These are phyloP conservation scores for Podospora didyma DNA, from an alignment of 495 filamentous ascomycete genomes.

Conservation along the genomic window DNA sequence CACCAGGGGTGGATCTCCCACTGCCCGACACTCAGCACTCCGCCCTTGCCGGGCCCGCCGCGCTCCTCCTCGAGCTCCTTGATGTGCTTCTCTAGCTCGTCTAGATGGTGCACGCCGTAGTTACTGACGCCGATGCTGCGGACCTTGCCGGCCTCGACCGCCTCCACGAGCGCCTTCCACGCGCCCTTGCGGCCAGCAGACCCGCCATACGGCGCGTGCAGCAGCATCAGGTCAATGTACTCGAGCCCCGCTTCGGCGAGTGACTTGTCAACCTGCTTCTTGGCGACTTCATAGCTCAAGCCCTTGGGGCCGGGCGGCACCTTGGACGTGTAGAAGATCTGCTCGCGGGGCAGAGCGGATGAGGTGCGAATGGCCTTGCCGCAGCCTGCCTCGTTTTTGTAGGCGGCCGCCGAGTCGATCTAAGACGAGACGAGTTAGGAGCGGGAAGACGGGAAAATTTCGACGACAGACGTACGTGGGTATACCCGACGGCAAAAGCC, in stretches of 20 bases:
- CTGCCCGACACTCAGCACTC: constrained; percentile 76
- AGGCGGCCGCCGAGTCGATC: constrained; percentile 69
- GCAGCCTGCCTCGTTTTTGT: constrained; percentile 65
- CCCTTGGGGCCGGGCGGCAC: constrained; percentile 36
- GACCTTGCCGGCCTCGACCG: constrained; percentile 60
- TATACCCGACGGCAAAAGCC: constrained; percentile 67
- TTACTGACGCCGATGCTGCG: constrained; percentile 63
- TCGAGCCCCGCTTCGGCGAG: constrained; percentile 50
- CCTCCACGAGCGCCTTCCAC: constrained; percentile 61
- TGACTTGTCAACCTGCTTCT: constrained; percentile 46
- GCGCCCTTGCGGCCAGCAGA: constrained; percentile 51
- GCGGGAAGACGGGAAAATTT: neutral
- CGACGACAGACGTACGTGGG: constrained; percentile 49
- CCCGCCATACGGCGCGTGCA: constrained; percentile 61
- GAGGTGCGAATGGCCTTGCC: constrained; percentile 54
- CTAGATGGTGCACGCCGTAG: constrained; percentile 64
- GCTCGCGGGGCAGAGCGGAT: constrained; percentile 53
- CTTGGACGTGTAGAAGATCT: constrained; percentile 75
- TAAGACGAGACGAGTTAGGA: constrained; percentile 18
- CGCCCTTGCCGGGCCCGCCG: constrained; percentile 62
- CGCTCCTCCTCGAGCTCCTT: constrained; percentile 55
- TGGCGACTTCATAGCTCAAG: constrained; percentile 45
- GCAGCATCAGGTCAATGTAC: constrained; percentile 63
- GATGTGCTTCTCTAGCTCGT: constrained; percentile 74
- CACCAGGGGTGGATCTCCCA: constrained; percentile 91